Conservation (phyloP, 2,329 filamentous ascomycete species). For the Fusarium sulawesiense region DNA sequence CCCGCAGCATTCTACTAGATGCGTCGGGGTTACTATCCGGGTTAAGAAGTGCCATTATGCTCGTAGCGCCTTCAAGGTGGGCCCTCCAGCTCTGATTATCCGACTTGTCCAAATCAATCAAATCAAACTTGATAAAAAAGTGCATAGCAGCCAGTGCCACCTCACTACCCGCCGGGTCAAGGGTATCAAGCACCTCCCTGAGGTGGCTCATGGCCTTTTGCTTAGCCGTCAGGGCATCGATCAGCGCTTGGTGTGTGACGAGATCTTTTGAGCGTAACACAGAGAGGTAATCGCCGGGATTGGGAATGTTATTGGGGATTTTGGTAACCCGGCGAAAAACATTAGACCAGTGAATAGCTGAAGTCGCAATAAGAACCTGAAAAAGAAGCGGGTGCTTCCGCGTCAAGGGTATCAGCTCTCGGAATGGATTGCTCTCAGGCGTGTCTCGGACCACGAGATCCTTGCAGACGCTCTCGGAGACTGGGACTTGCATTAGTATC, state of each 20-base stretch:
- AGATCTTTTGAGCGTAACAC: conserved; percentile 54
- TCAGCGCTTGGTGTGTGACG: conserved; percentile 54
- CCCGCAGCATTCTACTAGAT: conserved; percentile 53
- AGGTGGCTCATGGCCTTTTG: conserved; percentile 60
- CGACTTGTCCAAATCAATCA: conserved; percentile 60
- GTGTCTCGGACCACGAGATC: conserved; percentile 64
- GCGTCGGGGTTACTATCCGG: conserved; percentile 45
- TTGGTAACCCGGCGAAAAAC: conserved; percentile 52
- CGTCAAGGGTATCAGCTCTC: conserved; percentile 61
- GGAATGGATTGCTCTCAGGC: conserved; percentile 60
- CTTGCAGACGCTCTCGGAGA: conserved; percentile 63
- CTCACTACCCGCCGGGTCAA: conserved; percentile 57
- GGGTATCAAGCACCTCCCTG: conserved; percentile 54
- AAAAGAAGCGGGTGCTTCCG: conserved; percentile 59
- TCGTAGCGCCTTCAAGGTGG: conserved; percentile 60
- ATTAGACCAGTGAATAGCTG: conserved; percentile 62
- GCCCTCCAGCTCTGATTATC: conserved; percentile 57
- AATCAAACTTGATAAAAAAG: conserved; percentile 63
- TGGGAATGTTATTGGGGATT: conserved; percentile 47
- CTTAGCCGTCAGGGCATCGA: conserved; percentile 61
- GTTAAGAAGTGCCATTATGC: conserved; percentile 54
- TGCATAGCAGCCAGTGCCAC: conserved; percentile 61
- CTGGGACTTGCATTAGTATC: conserved; percentile 49
- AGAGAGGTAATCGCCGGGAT: conserved; percentile 53
- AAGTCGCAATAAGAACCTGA: conserved; percentile 62